Conservation (phyloP, 2,329 filamentous ascomycete genomes). For the Mariannaea sp. region DNA sequence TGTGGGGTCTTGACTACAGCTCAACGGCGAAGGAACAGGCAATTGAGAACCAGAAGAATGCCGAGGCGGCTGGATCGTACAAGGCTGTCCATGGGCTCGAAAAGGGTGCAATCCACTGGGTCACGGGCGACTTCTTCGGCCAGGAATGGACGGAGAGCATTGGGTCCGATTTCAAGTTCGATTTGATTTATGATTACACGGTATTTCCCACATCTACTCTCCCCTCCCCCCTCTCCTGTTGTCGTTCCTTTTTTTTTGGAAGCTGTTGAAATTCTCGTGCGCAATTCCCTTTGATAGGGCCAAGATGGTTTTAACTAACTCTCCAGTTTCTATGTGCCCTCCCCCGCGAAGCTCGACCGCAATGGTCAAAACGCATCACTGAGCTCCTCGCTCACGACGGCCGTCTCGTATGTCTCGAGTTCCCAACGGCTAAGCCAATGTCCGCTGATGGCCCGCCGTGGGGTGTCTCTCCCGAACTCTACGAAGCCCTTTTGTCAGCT, state of each 20-base stretch:
- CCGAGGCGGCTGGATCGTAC: conserved; percentile 47
- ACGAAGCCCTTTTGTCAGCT: conserved; percentile 70
- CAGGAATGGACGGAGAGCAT: conserved; percentile 58
- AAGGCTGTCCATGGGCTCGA: conserved; percentile 47
- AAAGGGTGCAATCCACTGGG: conserved; percentile 59
- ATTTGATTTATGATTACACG: conserved; percentile 69
- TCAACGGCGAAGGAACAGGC: conserved; percentile 52
- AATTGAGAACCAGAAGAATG: conserved; percentile 47
- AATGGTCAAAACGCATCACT: conserved; percentile 59
- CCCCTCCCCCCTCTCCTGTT: conserved; percentile 24
- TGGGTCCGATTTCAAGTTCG: conserved; percentile 58
- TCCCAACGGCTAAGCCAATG: conserved; percentile 73
- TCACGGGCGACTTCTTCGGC: conserved; percentile 70
- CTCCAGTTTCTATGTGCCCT: conserved; percentile 66
- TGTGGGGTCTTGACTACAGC: conserved; percentile 74
- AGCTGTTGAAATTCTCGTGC: background rate
- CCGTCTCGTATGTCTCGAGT: conserved; percentile 72
- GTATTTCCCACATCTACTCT: conserved; percentile 43
- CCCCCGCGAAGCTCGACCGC: conserved; percentile 55
- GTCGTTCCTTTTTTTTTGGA: background rate
- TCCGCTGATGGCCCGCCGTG: conserved; percentile 73
- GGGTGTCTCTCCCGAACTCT: conserved; percentile 70
- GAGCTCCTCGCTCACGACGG: conserved; percentile 55
- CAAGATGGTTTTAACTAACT: conserved; percentile 24
- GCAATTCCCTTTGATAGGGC: conserved; percentile 1